phyloP scores from a whole-genome alignment of 176 grass and related monocot genomes.

The Musa itinerans region DNA sequence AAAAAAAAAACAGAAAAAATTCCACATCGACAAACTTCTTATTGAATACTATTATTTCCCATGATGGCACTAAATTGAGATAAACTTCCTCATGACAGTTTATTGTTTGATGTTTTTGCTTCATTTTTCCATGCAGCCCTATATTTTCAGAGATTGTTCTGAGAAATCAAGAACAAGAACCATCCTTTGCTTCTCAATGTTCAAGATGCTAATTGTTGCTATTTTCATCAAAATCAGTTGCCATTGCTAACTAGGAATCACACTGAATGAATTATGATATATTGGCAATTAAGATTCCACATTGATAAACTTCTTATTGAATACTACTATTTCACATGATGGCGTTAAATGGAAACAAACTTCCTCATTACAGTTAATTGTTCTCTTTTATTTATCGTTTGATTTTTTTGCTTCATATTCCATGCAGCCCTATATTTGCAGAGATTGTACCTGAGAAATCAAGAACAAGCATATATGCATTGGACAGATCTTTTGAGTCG shows the following conservation, averaged over 20 bases:
- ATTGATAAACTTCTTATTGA: not conserved
- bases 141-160: constrained; percentile 85
- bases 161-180: constrained; percentile 39
- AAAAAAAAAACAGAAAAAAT: too few relatives aligned
- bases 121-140: constrained; percentile 40
- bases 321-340: not conserved
- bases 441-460: constrained; percentile 86
- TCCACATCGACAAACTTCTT: too few relatives aligned
- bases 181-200: too few relatives aligned
- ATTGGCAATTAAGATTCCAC: not conserved
- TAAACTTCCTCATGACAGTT: not conserved
- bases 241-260: not conserved
- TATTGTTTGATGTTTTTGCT: not conserved
- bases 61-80: too few relatives aligned
- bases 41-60: too few relatives aligned
- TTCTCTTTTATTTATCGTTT: not conserved
- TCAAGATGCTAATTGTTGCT: too few relatives aligned
- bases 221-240: not conserved
- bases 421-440: constrained; percentile 80
- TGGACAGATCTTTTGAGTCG: constrained; percentile 67
- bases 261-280: not conserved
- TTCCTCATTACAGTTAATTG: not conserved
- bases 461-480: constrained; percentile 80
- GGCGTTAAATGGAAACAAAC: not conserved
- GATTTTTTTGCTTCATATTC: constrained; percentile 1